These are phyloP conservation scores for Calonectria naviculata DNA, from an alignment of 2,329 filamentous ascomycete genomes.

Conservation along the genomic window DNA sequence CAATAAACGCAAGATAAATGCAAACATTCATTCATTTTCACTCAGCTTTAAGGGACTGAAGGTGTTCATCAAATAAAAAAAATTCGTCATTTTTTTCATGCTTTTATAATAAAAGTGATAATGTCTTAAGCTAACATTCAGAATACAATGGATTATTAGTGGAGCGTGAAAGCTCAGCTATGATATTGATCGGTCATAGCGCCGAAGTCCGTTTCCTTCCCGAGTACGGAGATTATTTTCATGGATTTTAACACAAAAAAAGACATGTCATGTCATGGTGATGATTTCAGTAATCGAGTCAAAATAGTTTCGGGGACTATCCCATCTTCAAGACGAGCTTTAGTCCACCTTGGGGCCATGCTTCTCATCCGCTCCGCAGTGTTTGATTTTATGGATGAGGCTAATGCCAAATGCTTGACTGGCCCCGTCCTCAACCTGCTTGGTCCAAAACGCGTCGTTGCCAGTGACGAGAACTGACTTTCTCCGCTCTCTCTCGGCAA, in stretches of 20 bases:
- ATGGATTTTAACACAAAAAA: conserved; percentile 8
- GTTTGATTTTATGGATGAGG: conserved; percentile 47
- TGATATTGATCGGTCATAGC: neutral
- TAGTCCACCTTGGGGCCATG: conserved; percentile 30
- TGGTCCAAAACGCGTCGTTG: conserved; percentile 53
- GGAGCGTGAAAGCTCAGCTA: neutral
- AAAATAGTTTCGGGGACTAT: neutral
- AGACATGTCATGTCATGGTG: neutral
- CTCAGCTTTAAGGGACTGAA: too few relatives aligned
- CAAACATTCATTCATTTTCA: too few relatives aligned
- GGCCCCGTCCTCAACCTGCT: conserved; percentile 52
- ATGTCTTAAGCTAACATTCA: too few relatives aligned
- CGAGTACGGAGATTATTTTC: too few relatives aligned
- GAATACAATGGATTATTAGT: too few relatives aligned
- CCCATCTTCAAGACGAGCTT: neutral
- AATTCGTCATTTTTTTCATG: too few relatives aligned
- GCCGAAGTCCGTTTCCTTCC: neutral
- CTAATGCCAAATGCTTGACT: conserved; percentile 48
- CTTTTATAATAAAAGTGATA: too few relatives aligned
- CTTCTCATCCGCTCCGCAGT: conserved; percentile 21
- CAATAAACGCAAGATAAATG: too few relatives aligned
- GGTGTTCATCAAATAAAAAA: too few relatives aligned
- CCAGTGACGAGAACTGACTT: conserved; percentile 48
- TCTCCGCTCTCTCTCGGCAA: conserved; percentile 51
- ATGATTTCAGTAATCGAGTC: neutral